These are phyloP conservation scores for Clonostachys chloroleuca DNA, from an alignment of 2,329 filamentous ascomycete species.

Conservation along the genomic window DNA sequence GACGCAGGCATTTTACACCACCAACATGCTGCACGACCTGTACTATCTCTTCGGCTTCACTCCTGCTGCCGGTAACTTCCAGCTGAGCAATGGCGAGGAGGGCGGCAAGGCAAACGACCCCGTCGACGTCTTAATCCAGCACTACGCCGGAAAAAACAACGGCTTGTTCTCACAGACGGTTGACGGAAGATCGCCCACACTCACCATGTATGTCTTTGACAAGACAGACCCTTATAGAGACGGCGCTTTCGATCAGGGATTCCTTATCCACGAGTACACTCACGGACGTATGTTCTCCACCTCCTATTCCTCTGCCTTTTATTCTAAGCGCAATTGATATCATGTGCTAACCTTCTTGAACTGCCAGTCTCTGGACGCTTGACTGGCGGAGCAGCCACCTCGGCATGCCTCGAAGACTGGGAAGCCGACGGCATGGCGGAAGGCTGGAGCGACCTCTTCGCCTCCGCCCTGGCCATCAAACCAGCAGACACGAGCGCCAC, in stretches of 20 bases:
- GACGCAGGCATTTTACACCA: constrained; percentile 51
- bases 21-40: constrained; percentile 49
- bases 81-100: constrained; percentile 42
- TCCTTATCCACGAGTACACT: constrained; percentile 49
- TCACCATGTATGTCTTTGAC: constrained; percentile 46
- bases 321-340: constrained; percentile 10
- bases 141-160: constrained; percentile 39
- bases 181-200: background rate
- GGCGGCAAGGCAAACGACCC: constrained; percentile 42
- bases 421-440: constrained; percentile 46
- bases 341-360: no score
- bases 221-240: constrained; percentile 36
- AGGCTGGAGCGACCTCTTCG: constrained; percentile 45
- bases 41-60: constrained; percentile 49
- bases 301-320: constrained; percentile 19
- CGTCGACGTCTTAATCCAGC: constrained; percentile 43
- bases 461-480: constrained; percentile 41
- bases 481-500: constrained; percentile 32
- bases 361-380: constrained; percentile 37
- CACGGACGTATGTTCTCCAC: constrained; percentile 28
- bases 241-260: constrained; percentile 45
- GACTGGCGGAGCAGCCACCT: constrained; percentile 44
- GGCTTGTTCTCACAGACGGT: constrained; percentile 33
- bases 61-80: constrained; percentile 49
- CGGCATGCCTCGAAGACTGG: constrained; percentile 31